Percentiles rank a stretch among this genome's conserved stretches.
Conservation (phyloP, 331 rosid genomes). For the Acacia pycnantha region DNA sequence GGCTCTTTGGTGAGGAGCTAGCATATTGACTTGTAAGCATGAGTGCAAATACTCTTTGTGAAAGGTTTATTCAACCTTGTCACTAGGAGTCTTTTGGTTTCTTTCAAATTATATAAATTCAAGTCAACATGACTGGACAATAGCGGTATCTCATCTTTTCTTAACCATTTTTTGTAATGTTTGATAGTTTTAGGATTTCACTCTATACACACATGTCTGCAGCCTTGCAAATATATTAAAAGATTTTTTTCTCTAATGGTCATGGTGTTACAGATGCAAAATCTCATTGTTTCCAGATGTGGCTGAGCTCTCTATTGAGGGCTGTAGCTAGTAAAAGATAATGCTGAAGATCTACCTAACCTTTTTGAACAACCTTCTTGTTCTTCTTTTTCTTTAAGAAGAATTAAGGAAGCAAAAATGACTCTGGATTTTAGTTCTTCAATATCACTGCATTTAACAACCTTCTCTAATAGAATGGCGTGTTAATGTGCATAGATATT, state of each 20-base stretch:
- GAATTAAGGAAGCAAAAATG: not conserved
- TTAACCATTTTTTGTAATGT: not conserved
- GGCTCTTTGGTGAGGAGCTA: constrained; percentile 1
- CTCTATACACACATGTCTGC: not conserved
- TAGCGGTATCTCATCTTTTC: not conserved
- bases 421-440: not conserved
- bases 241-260: not conserved
- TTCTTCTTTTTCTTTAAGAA: not conserved
- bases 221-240: no score
- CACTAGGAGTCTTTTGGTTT: not conserved
- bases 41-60: not conserved
- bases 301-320: not conserved
- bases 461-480: not conserved
- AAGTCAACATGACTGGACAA: not conserved
- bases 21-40: not conserved
- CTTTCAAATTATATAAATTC: not conserved
- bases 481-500: not conserved
- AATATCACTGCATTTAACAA: not conserved
- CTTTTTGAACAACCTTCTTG: not conserved
- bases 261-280: not conserved
- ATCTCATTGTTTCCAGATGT: not conserved
- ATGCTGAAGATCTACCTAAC: not conserved
- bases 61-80: not conserved
- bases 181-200: not conserved
- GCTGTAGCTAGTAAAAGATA: not conserved